Evolutionary conservation across 1,284 basidiomycete genomes (phyloP).

Genomic region (Tilletia horrida): DNA sequence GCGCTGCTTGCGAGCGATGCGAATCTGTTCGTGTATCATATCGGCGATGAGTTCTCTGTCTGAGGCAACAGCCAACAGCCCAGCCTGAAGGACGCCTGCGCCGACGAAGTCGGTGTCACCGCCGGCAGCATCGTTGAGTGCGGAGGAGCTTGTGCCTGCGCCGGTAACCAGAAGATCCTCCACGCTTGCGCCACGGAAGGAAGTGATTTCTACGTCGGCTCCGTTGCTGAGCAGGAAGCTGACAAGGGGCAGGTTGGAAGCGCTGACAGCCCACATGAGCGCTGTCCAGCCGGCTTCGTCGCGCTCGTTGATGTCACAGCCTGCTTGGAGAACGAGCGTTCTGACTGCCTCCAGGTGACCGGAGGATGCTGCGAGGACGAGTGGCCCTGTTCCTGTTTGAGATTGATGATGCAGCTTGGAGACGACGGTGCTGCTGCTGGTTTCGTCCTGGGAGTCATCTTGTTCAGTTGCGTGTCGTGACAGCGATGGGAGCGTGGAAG

Average conservation of each 20-base stretch:
- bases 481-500: not conserved
- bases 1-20: conserved; percentile 15
- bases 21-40: conserved; percentile 43
- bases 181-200: conserved; percentile 39
- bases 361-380: conserved; percentile 40
- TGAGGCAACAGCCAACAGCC: conserved; percentile 16
- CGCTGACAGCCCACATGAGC: conserved; percentile 84
- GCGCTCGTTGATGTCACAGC: conserved; percentile 42
- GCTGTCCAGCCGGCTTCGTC: conserved; percentile 83
- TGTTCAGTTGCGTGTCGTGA: not conserved
- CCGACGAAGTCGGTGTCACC: conserved; percentile 3
- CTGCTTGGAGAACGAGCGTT: conserved; percentile 33
- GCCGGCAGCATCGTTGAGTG: conserved; percentile 1
- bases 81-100: not conserved
- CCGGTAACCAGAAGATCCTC: conserved; percentile 47
- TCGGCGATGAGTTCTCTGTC: conserved; percentile 42
- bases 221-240: conserved; percentile 89
- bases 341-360: conserved; percentile 46
- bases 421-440: conserved; percentile 10
- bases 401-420: conserved; percentile 21
- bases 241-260: conserved; percentile 83
- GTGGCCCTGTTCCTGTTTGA: conserved; percentile 33
- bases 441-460: not conserved
- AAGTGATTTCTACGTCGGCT: conserved; percentile 42
- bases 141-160: conserved; percentile 22